Conservation (phyloP, 768 basidiomycete species). For the Lentinula aciculospora region DNA sequence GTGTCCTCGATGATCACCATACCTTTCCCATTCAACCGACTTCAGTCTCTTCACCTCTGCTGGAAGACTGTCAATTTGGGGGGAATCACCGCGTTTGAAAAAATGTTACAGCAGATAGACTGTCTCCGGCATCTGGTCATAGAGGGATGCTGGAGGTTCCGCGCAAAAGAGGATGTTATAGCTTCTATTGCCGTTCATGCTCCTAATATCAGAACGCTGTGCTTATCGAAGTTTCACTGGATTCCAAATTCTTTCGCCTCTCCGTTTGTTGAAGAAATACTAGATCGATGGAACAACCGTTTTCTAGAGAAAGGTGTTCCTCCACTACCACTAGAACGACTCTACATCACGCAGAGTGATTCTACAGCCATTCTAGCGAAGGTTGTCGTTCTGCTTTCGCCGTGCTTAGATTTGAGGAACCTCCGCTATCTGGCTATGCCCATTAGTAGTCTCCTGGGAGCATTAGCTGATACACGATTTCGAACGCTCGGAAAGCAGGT, state of each 20-base stretch:
- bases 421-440: conserved; percentile 1
- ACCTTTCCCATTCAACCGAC: neutral
- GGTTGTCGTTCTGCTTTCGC: neutral
- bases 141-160: conserved; percentile 1
- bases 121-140: conserved; percentile 3
- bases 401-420: neutral
- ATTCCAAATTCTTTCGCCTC: neutral
- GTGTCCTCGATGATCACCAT: neutral
- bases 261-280: neutral
- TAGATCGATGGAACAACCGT: neutral
- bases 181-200: neutral
- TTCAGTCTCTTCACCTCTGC: neutral
- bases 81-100: neutral
- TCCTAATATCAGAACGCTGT: neutral
- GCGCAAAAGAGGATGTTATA: neutral
- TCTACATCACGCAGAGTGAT: neutral
- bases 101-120: conserved; percentile 1
- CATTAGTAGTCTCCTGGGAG: neutral
- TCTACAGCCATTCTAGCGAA: neutral
- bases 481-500: neutral
- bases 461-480: neutral
- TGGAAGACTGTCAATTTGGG: neutral
- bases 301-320: neutral
- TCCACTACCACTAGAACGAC: neutral
- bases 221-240: neutral